Evolutionary conservation across 139 green algal genomes (phyloP).

Genomic region (Tetraselmis striata): DNA sequence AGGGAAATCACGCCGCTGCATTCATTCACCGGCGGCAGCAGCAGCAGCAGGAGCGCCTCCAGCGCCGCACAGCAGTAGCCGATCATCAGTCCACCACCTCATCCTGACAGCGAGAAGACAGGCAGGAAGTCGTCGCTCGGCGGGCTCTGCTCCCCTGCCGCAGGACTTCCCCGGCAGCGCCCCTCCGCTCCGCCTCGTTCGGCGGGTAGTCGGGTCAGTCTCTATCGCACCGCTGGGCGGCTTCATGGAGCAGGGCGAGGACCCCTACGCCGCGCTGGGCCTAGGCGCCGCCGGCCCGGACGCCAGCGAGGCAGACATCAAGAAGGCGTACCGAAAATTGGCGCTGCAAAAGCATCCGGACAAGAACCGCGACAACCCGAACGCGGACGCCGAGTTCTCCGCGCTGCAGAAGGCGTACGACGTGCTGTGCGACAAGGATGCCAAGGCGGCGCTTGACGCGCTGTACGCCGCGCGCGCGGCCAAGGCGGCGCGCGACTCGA

Average conservation of each 20-base stretch:
- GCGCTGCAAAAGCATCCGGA: slow-evolving; percentile 76
- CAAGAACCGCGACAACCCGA: slow-evolving; percentile 60
- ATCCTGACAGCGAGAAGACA: too few relatives aligned
- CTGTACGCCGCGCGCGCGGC: slow-evolving; percentile 37
- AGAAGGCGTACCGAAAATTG: slow-evolving; percentile 63
- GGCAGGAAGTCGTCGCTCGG: too few relatives aligned
- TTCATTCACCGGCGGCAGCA: too few relatives aligned
- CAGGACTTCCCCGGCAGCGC: too few relatives aligned
- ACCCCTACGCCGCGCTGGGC: slow-evolving; percentile 55
- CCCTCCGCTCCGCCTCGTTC: too few relatives aligned
- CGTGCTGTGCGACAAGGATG: slow-evolving; percentile 60
- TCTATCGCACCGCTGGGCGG: too few relatives aligned
- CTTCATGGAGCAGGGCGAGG: slow-evolving; percentile 25
- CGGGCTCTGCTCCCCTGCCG: too few relatives aligned
- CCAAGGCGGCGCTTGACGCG: slow-evolving; percentile 58
- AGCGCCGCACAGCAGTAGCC: too few relatives aligned
- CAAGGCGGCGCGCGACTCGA: slow-evolving; percentile 27
- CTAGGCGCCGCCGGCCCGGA: slow-evolving; percentile 38
- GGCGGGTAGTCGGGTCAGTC: too few relatives aligned
- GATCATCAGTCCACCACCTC: too few relatives aligned
- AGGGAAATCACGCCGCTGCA: too few relatives aligned
- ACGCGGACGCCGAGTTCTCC: slow-evolving; percentile 70
- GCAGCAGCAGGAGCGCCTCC: too few relatives aligned
- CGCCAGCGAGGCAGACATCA: slow-evolving; percentile 52
- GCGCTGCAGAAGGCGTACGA: slow-evolving; percentile 78